phyloP scores from a whole-genome alignment of 2,329 filamentous ascomycete species.

The Penicillium sp. region DNA sequence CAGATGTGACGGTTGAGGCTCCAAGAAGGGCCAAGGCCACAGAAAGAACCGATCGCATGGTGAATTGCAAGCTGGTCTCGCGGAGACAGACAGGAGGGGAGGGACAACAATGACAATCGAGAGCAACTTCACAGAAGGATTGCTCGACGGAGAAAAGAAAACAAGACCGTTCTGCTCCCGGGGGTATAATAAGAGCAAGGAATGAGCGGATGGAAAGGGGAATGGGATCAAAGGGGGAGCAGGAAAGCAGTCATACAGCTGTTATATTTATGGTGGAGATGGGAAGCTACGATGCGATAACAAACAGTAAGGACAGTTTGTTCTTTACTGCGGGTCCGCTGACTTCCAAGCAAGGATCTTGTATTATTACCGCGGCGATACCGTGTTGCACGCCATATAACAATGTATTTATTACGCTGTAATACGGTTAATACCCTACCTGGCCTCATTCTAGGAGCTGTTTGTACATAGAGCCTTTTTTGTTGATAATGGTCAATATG shows the following conservation, averaged over 20 bases:
- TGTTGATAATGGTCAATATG: no score
- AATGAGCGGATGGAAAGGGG: conserved; percentile 10
- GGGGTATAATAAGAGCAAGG: neutral
- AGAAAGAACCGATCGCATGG: conserved; percentile 39
- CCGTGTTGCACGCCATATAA: neutral
- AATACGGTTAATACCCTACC: neutral
- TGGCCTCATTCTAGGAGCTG: no score
- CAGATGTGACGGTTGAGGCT: conserved; percentile 32
- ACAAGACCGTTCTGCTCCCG: neutral
- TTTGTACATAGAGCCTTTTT: no score
- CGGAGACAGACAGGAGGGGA: conserved; percentile 3
- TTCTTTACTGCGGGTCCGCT: conserved; percentile 30
- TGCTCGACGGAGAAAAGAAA: conserved; percentile 17
- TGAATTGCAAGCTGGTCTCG: conserved; percentile 9
- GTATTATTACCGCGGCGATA: neutral
- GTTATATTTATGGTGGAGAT: neutral
- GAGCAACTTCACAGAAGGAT: conserved; percentile 13
- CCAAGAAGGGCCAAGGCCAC: conserved; percentile 38
- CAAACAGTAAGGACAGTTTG: conserved; percentile 38
- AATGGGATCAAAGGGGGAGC: conserved; percentile 1
- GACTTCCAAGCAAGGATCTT: neutral
- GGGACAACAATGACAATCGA: neutral
- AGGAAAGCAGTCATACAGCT: neutral
- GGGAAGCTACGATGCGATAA: neutral
- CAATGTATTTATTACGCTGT: neutral